Base-by-base conservation (phyloP, 345 rosid species). In the Punica granatum region DNA sequence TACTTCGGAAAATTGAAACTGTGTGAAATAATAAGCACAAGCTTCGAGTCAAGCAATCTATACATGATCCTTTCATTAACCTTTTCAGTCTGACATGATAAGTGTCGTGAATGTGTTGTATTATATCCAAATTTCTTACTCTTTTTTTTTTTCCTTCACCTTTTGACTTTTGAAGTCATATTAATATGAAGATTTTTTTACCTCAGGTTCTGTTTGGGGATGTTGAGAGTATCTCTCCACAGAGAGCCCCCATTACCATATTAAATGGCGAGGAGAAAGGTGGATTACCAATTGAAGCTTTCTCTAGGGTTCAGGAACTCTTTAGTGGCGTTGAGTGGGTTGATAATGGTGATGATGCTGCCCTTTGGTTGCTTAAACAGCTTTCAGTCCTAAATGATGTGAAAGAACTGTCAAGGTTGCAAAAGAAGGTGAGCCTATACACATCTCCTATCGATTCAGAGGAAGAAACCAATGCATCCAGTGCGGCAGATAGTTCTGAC, bases 281-380 rank as follows among this genome's bases (percentile, higher is more conserved):
- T 67, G 99, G 99, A 74, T 77, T 94, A 76, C 99, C 99, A 43
- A 85, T 94, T 71, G 99, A 94, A 85, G 99, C 97, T 33, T 94
- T 94, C 82, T 94, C 97, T 58, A 84, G 84, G 74, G 97, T 94
- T 75, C 97, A 91, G 82, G 97, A 94, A 75, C 95, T 94, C 77
- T 94, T 94, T 72, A 91, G 80, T 71, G 95, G 91, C 58, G 81
- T 78, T 77, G 95, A 94, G 64, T 94, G 91, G 95, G 88, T 82
- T 66, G 97, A 91, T 75, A 82, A 73, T 77, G 83, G 78, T 63
- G 97, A 90, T 66, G 97, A 88, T 86, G 96, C 97, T 85, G 82
- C 98, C 56, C 64, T 90, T 75, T 94, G 99, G 97, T 77, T 94
- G 72, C 92, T 94, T 60, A 89, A 86, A 84, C 96, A 88, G 73